A percentile compares a stretch with the other conserved stretches of the same genome.
phyloP scores from a whole-genome alignment of 2,329 filamentous ascomycete genomes.

The Mycosphaerella arachidis region DNA sequence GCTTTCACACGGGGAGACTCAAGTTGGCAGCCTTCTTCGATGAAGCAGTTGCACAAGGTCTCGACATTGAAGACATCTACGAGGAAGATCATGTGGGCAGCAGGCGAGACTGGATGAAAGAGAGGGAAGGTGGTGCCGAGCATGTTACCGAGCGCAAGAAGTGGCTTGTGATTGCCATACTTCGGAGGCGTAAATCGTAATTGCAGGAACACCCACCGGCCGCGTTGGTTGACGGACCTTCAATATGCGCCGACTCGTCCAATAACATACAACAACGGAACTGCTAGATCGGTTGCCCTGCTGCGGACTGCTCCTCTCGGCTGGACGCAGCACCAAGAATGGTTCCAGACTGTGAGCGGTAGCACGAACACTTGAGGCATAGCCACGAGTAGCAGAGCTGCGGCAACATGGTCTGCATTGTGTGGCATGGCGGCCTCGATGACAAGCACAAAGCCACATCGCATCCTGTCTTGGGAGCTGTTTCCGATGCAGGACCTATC shows the following conservation, averaged over 20 bases:
- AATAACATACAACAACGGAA: neutral
- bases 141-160: conserved; percentile 60
- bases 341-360: neutral
- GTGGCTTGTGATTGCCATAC: conserved; percentile 57
- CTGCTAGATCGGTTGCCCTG: neutral
- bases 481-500: neutral
- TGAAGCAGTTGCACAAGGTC: conserved; percentile 46
- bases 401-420: neutral
- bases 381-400: neutral
- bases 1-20: conserved; percentile 66
- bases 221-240: neutral
- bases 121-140: conserved; percentile 56
- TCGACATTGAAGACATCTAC: conserved; percentile 62
- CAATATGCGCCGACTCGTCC: neutral
- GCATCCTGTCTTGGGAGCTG: neutral
- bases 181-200: conserved; percentile 9
- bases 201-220: neutral
- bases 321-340: neutral
- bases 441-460: neutral
- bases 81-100: conserved; percentile 64
- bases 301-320: neutral
- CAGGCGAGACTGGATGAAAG: conserved; percentile 56
- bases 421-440: neutral
- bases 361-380: neutral
- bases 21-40: conserved; percentile 65